phyloP scores from a whole-genome alignment of 2,329 filamentous ascomycete species.

The Cladorrhinum sp. region DNA sequence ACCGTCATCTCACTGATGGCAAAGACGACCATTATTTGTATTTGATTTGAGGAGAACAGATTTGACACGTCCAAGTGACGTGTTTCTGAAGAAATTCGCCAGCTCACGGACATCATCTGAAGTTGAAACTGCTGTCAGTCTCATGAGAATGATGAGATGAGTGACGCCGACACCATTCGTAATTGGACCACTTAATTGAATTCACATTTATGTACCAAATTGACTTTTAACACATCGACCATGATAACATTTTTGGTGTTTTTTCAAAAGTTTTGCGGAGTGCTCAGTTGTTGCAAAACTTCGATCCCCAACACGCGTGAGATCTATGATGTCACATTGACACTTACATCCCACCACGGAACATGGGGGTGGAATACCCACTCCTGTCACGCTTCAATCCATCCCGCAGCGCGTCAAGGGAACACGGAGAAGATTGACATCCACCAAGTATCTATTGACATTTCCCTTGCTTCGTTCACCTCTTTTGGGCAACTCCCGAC shows the following conservation, averaged over 20 bases:
- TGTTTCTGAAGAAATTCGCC: not conserved
- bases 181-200: too few species aligned
- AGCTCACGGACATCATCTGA: not conserved
- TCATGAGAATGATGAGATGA: too few species aligned
- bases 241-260: not conserved
- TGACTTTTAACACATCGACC: too few species aligned
- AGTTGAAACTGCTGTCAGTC: too few species aligned
- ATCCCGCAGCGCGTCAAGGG: not conserved
- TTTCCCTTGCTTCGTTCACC: not conserved
- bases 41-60: not conserved
- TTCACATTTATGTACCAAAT: too few species aligned
- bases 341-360: not conserved
- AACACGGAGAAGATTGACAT: not conserved
- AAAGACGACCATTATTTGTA: not conserved
- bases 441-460: not conserved
- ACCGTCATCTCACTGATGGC: not conserved
- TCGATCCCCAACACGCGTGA: not conserved
- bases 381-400: not conserved
- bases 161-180: too few species aligned
- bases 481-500: not conserved
- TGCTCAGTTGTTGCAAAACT: not conserved
- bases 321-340: constrained; percentile 1
- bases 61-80: not conserved
- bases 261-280: not conserved
- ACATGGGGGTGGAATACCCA: not conserved